Evolutionary conservation across 2,329 filamentous ascomycete species (phyloP).

Genomic region (Emergomyces pasteurianus): DNA sequence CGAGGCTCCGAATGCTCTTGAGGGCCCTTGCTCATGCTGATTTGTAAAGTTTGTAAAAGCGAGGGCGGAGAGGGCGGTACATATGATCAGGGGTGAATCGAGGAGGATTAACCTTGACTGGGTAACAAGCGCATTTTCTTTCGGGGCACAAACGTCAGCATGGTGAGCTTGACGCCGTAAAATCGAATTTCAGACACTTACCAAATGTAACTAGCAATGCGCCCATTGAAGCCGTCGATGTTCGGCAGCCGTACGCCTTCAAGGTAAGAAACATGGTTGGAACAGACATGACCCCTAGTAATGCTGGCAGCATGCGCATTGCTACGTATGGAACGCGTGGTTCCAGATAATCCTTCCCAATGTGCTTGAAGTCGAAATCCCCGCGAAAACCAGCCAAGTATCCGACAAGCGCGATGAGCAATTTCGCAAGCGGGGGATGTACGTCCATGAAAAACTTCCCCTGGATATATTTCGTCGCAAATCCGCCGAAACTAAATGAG

Average conservation of each 20-base stretch:
- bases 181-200: slow-evolving; percentile 29
- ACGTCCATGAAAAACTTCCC: slow-evolving; percentile 99
- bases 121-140: slow-evolving; percentile 90
- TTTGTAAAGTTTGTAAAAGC: slow-evolving; percentile 91
- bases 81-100: slow-evolving; percentile 86
- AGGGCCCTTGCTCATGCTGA: slow-evolving; percentile 85
- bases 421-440: slow-evolving; percentile 92
- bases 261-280: slow-evolving; percentile 91
- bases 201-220: slow-evolving; percentile 83
- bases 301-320: slow-evolving; percentile 86
- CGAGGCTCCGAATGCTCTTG: slow-evolving; percentile 71
- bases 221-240: slow-evolving; percentile 70
- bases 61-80: slow-evolving; percentile 82
- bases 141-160: slow-evolving; percentile 7
- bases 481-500: slow-evolving; percentile 72
- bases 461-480: slow-evolving; percentile 98
- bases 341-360: slow-evolving; percentile 96
- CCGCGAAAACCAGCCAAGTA: slow-evolving; percentile 93
- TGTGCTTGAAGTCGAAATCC: slow-evolving; percentile 97
- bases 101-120: slow-evolving; percentile 92
- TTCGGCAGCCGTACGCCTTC: slow-evolving; percentile 81
- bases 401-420: slow-evolving; percentile 88
- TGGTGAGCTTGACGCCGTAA: background rate
- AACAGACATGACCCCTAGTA: slow-evolving; percentile 77
- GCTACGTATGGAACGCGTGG: slow-evolving; percentile 92